Evolutionary conservation across 2,329 filamentous ascomycete genomes (phyloP), one percentile per base, ranked within the genome.

Genomic region (Kalaharituber pfeilii): DNA sequence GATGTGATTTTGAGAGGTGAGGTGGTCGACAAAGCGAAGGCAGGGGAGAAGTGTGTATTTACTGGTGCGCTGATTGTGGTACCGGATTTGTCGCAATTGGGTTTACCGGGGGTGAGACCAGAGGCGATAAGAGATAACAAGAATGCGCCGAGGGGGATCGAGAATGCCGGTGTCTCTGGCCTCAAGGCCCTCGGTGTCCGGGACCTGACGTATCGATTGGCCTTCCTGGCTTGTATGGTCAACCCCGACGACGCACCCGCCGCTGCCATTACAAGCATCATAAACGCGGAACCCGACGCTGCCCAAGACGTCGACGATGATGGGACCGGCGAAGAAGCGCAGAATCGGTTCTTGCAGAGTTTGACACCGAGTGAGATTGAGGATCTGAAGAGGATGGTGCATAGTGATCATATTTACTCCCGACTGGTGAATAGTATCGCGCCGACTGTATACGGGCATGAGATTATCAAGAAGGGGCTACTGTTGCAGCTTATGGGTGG

Each of bases 31-130:
- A 81, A 91, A 51, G 88, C 89, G 52, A 96, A 96, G 72, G 91
- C 91, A 50, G 91, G 91, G 60, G 91, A 98, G 70, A 95, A 94
- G 70, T 98, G 91, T 68, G 86, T 98, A 65, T 98, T 98, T 68
- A 96, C 89, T 0, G 91, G 91, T 60, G 88, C 88, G 4, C 71
- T 96, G 60, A 96, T 98, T 57, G 91, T 98, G 18, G 87, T 98
- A 29, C 91, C 91, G 0, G 91, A 98, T 67, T 86, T 98, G 57
- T 94, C 87, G 66, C 91, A 96, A 67, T 78, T 98, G 54, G 83
- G 88, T 36, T 79, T 96, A 27, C 91, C 91, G 1, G 91, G 91
- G 49, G 75, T 87, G 24, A 76, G 83, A 54, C 83, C 86, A 15
- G 86, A 87, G 57, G 85, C 88, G 20, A 79, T 89, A 33, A 79